These are phyloP conservation scores for Cerioporus squamosus DNA, from an alignment of 1,284 basidiomycete species.

Conservation along the genomic window DNA sequence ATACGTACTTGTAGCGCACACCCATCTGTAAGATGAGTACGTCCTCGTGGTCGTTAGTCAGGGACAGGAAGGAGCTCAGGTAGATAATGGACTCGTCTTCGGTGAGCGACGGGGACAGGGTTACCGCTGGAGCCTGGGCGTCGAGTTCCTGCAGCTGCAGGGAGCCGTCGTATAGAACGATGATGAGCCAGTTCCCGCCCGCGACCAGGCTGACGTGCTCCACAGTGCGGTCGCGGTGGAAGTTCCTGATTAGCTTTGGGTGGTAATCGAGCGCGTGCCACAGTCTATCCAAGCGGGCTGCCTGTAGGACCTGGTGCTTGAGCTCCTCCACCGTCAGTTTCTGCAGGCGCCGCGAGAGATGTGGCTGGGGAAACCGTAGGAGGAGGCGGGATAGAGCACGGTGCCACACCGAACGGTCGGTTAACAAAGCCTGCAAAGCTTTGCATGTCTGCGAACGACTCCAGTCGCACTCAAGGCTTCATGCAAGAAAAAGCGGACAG, in stretches of 20 bases:
- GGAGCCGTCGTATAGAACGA: constrained; percentile 22
- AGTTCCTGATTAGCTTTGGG: constrained; percentile 12
- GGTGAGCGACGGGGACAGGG: constrained; percentile 15
- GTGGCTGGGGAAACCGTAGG: constrained; percentile 18
- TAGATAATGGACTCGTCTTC: constrained; percentile 26
- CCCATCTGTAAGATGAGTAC: constrained; percentile 26
- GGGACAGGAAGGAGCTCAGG: constrained; percentile 22
- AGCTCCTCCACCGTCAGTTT: constrained; percentile 14
- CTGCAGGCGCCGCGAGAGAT: constrained; percentile 8
- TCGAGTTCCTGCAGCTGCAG: constrained; percentile 22
- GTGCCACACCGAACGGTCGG: constrained; percentile 21
- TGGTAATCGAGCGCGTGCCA: constrained; percentile 19
- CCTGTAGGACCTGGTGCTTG: constrained; percentile 13
- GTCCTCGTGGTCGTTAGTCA: constrained; percentile 22
- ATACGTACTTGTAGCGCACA: constrained; percentile 21
- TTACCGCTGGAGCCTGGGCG: constrained; percentile 14
- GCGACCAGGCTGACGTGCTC: constrained; percentile 23
- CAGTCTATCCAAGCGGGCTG: constrained; percentile 17
- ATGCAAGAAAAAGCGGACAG: not conserved
- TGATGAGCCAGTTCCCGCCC: constrained; percentile 19
- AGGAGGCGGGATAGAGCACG: constrained; percentile 18
- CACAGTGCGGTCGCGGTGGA: constrained; percentile 13
- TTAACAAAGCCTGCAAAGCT: constrained; percentile 10
- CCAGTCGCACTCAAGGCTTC: not conserved
- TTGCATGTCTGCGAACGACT: constrained; percentile 16